Percentiles rank a stretch among this genome's conserved stretches.
These are phyloP conservation scores for Aspergillus luchuensis DNA, from an alignment of 2,329 filamentous ascomycete species.

Conservation along the genomic window DNA sequence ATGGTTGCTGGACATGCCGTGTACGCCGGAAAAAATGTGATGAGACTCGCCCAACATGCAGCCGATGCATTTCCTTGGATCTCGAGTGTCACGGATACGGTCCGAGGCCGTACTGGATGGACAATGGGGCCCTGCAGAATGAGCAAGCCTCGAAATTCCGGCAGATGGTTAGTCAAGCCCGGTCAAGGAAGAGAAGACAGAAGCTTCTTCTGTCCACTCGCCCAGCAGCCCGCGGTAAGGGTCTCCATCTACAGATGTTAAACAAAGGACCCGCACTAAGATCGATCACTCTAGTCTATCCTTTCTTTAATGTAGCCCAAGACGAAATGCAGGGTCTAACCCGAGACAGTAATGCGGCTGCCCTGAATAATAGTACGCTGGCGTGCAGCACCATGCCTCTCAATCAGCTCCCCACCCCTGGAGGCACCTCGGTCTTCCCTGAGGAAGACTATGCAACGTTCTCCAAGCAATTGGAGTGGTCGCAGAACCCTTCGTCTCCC, in stretches of 20 bases:
- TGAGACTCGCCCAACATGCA: conserved; percentile 1
- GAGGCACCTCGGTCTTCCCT: not conserved
- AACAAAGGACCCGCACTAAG: not conserved
- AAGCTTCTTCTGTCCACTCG: not conserved
- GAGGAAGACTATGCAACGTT: not conserved
- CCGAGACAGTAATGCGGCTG: not conserved
- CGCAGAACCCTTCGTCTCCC: not conserved
- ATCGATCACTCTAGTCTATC: not conserved
- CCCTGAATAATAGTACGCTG: not conserved
- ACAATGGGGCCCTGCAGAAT: not conserved
- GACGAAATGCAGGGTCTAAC: not conserved
- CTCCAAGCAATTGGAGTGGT: not conserved
- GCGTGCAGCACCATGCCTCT: not conserved
- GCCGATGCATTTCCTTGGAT: not conserved
- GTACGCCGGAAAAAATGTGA: conserved; percentile 4
- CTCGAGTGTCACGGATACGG: conserved; percentile 3
- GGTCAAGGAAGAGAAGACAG: not conserved
- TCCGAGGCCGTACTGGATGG: not conserved
- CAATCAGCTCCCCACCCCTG: not conserved
- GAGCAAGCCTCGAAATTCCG: conserved; percentile 1
- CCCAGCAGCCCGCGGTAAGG: not conserved
- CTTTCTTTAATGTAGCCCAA: not conserved
- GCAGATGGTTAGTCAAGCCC: not conserved
- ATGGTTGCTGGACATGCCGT: conserved; percentile 5
- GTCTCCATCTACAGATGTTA: not conserved